Conservation (phyloP, 805 yeast genomes). For the Groenewaldozyma salmanticensis region DNA sequence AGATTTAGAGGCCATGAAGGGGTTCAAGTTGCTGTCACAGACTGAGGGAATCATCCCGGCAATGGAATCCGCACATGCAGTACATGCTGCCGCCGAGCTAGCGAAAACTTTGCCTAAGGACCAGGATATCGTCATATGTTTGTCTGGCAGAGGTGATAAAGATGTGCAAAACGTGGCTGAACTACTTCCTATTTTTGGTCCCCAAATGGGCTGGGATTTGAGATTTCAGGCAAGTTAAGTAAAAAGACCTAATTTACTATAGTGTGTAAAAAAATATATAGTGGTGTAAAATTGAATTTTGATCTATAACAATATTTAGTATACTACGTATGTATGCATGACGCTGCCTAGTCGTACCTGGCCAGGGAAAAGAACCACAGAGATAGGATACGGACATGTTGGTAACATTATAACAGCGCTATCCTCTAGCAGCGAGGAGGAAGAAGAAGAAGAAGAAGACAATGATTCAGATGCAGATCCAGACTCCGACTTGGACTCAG, state of each 20-base stretch:
- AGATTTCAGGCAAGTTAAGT: slow-evolving; percentile 42
- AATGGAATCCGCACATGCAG: slow-evolving; percentile 93
- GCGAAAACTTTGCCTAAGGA: slow-evolving; percentile 78
- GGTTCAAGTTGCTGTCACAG: slow-evolving; percentile 81
- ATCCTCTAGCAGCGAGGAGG: no score
- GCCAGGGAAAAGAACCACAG: background rate
- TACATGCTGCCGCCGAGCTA: slow-evolving; percentile 78
- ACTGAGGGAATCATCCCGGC: slow-evolving; percentile 99
- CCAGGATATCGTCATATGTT: slow-evolving; percentile 73
- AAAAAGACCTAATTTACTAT: background rate
- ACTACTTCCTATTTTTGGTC: slow-evolving; percentile 80
- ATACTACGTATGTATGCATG: no score
- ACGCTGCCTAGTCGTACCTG: no score
- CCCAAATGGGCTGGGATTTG: slow-evolving; percentile 90
- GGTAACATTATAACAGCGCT: background rate
- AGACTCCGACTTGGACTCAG: background rate
- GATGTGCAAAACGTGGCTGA: slow-evolving; percentile 98
- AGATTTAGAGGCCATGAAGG: slow-evolving; percentile 89
- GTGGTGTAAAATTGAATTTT: background rate
- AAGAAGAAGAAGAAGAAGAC: no score
- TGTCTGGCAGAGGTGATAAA: slow-evolving; percentile 98
- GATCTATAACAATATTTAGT: background rate
- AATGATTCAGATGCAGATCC: no score
- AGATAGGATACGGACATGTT: background rate
- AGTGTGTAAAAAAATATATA: background rate